phyloP scores from a whole-genome alignment of 345 rosid genomes.

The Eucalyptus pauciflora region DNA sequence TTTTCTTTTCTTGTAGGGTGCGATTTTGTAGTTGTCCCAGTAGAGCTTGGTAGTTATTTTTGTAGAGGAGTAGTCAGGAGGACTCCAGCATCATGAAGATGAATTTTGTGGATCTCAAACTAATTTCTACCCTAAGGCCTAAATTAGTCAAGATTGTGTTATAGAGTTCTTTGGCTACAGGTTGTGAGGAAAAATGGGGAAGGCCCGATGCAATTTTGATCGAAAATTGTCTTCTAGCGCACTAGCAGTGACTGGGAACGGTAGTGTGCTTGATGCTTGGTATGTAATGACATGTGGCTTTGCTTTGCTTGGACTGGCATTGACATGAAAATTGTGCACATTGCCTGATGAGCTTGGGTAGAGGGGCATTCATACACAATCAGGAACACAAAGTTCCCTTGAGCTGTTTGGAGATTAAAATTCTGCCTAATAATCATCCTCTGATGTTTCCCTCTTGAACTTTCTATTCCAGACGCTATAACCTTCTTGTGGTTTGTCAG shows the following conservation, averaged over 20 bases:
- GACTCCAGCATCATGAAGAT: background rate
- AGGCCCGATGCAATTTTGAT: background rate
- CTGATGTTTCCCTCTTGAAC: background rate
- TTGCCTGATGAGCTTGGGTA: background rate
- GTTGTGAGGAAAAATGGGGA: background rate
- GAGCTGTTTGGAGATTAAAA: background rate
- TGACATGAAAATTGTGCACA: background rate
- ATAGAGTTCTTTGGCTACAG: background rate
- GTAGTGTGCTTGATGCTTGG: background rate
- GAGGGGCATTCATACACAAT: background rate
- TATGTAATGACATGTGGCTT: background rate
- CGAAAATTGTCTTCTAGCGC: background rate
- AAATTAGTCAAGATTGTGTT: background rate
- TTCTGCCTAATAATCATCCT: background rate
- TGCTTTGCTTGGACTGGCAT: background rate
- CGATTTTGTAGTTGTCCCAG: background rate
- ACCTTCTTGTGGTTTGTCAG: background rate
- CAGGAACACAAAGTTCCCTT: background rate
- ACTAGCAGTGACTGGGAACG: background rate
- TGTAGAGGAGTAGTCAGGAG: background rate
- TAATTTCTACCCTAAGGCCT: background rate
- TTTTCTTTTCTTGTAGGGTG: background rate
- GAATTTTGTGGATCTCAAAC: background rate
- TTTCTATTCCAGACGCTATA: background rate
- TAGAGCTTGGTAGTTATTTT: background rate